Evolutionary conservation across 1,284 basidiomycete genomes (phyloP), one percentile per base, ranked within the genome.

Genomic region (Puccinia coronata): DNA sequence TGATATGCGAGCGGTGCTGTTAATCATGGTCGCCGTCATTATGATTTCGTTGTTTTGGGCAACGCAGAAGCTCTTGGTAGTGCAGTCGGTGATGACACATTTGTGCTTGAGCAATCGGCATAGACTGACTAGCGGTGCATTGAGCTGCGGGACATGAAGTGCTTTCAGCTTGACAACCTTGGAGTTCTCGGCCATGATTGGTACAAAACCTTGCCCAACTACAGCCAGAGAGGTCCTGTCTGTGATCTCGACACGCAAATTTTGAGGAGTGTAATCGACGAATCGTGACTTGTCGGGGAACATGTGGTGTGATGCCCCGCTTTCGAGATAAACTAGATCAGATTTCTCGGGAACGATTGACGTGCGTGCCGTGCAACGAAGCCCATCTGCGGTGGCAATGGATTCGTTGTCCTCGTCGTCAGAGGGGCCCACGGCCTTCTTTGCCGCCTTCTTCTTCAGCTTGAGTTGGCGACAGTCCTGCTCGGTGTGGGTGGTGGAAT

Each of bases 221-320:
- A 51, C 59, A 4, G 63, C 41, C 36, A 77, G 25, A 28, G 20
- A 12, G 47, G 47, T 65, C 6, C 61, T 47, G 36, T 77, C 43
- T 11, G 75, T 61, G 8, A 77, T 16, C 25, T 59, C 20, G 34
- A 67, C 63, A 1, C 23, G 14, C 2, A 9, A 23, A 6, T 2
- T 1, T 2, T n/a, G 39, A 16, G n/a, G 31, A 11, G 14, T 12
- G 57, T 78, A 65, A 49, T 63, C 6, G 2, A 18, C 23, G 63
- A 78, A 69, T 1, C 25, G 59, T 16, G 41, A 53, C 14, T 51
- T 31, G 2, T 78, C 2, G 28, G 14, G 12, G 3, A 41, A 34
- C 49, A 78, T 78, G 31, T 78, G 75, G 36, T 69, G 41, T 0
- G 61, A 36, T 4, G 55, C 57, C 1, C 59, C 74, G 59, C 74